Evolutionary conservation across 805 yeast genomes (phyloP).

Genomic region (Kluyveromyces wickerhamii): DNA sequence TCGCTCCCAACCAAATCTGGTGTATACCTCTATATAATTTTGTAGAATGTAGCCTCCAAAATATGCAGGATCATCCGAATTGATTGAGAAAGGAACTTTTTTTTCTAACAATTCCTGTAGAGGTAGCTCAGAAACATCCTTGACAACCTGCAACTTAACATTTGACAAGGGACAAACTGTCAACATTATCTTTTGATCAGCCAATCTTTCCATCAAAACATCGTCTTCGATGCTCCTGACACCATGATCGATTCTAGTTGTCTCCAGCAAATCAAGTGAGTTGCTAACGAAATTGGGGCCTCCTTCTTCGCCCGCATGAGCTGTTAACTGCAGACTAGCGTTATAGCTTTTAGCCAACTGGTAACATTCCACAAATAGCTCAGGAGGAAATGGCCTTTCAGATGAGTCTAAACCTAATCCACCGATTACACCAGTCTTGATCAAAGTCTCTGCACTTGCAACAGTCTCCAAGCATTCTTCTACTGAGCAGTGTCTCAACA

Average conservation of each 20-base stretch:
- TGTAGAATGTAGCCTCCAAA: conserved; percentile 81
- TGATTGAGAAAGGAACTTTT: conserved; percentile 64
- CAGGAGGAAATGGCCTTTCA: conserved; percentile 73
- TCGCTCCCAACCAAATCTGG: conserved; percentile 48
- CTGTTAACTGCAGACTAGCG: conserved; percentile 57
- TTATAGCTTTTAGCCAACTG: conserved; percentile 37
- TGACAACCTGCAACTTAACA: conserved; percentile 65
- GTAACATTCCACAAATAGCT: conserved; percentile 58
- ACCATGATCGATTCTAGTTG: conserved; percentile 75
- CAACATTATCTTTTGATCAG: conserved; percentile 47
- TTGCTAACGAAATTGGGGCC: conserved; percentile 57
- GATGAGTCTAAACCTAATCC: conserved; percentile 81
- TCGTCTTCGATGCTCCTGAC: conserved; percentile 53
- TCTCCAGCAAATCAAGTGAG: conserved; percentile 52
- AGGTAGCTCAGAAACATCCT: conserved; percentile 61
- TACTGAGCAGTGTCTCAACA: conserved; percentile 67
- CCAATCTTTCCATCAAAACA: conserved; percentile 48
- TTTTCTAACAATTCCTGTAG: conserved; percentile 50
- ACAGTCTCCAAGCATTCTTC: conserved; percentile 51
- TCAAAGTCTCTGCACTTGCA: conserved; percentile 42
- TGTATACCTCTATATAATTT: conserved; percentile 60
- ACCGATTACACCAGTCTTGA: conserved; percentile 50
- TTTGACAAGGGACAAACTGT: conserved; percentile 76
- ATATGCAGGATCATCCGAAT: conserved; percentile 76
- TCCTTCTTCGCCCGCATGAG: conserved; percentile 90